Base-by-base conservation (phyloP, 768 basidiomycete species). In the Mrakia gelida region DNA sequence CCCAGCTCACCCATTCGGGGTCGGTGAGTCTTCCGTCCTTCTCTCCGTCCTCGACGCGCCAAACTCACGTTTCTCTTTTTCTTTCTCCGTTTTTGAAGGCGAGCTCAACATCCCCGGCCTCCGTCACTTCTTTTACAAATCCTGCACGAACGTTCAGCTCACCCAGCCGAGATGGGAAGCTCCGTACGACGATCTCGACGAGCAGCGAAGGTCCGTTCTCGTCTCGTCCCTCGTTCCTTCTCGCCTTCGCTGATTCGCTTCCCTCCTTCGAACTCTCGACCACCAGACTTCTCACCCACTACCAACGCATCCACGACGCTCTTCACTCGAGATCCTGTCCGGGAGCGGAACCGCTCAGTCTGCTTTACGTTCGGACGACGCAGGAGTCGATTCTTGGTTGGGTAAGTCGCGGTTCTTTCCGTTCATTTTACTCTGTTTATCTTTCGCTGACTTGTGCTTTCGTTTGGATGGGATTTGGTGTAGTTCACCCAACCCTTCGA, bases 401-500 rank as follows among this genome's bases (percentile, higher is more conserved):
- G 96, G 95, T 98, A 83, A 76, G 92, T 82, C n/a, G 45, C 11
- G 5, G 9, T 38, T 56, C 62, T n/a, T 10, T n/a, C 23, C 26
- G n/a, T n/a, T 78, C 26, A 18, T 61, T 75, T 75, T 10, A n/a
- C 34, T 26, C 7, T 8, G 3, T 62, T 38, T n/a, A 10, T 52
- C 15, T 16, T 52, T 15, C 10, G 8, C 18, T 28, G 49, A 52
- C 49, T 52, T 16, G 4, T 32, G 13, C 18, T 32, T 61, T 74
- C 34, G 38, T 3, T 38, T 38, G 38, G 38, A 38, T 38, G 38
- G 8, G 38, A 18, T 23, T 8, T 54, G 7, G 45, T 1, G 45
- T 82, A 98, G 95, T 91, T 95, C 78, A 97, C 95, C 0, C 92
- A 94, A 81, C 91, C 91, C 0, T 98, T 97, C 82, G 97, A 98